A percentile compares a stretch with the other conserved stretches of the same genome.
Conservation (phyloP, 202 grass and related monocot species). For the Hordeum pubiflorum region DNA sequence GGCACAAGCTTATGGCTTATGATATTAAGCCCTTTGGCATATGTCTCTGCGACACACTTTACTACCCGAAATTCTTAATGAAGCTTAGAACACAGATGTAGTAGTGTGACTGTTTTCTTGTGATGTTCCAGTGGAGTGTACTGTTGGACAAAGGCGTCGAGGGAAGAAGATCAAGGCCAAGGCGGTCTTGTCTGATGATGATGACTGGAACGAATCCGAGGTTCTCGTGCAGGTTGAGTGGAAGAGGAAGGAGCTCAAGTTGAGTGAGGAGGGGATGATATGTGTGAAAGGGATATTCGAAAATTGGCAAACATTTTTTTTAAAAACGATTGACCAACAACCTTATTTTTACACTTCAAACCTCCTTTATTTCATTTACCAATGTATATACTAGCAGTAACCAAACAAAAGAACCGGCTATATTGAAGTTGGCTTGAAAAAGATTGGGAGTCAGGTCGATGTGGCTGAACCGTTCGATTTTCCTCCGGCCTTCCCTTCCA, state of each 20-base stretch:
- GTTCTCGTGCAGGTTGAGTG: conserved; percentile 71
- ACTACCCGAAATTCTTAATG: conserved; percentile 2
- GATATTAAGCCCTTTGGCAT: conserved; percentile 72
- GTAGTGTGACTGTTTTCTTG: background rate
- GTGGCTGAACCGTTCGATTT: too few relatives aligned
- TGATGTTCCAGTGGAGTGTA: conserved; percentile 54
- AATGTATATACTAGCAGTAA: too few relatives aligned
- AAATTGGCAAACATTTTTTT: conserved; percentile 1
- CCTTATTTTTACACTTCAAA: too few relatives aligned
- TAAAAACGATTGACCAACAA: too few relatives aligned
- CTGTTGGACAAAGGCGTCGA: conserved; percentile 73
- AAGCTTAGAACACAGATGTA: background rate
- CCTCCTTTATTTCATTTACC: too few relatives aligned
- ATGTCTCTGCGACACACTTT: conserved; percentile 21
- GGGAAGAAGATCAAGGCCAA: conserved; percentile 34
- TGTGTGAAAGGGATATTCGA: conserved; percentile 88
- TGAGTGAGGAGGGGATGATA: conserved; percentile 30
- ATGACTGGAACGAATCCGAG: conserved; percentile 33
- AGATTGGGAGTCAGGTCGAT: too few relatives aligned
- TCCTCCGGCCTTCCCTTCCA: too few relatives aligned
- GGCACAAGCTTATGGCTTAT: conserved; percentile 95
- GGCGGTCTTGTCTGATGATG: too few relatives aligned
- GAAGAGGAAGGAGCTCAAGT: conserved; percentile 64
- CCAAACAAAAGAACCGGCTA: too few relatives aligned
- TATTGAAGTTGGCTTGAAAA: too few relatives aligned